These are phyloP conservation scores for Colletotrichum graminicola DNA, from an alignment of 2,329 filamentous ascomycete species.

Conservation along the genomic window DNA sequence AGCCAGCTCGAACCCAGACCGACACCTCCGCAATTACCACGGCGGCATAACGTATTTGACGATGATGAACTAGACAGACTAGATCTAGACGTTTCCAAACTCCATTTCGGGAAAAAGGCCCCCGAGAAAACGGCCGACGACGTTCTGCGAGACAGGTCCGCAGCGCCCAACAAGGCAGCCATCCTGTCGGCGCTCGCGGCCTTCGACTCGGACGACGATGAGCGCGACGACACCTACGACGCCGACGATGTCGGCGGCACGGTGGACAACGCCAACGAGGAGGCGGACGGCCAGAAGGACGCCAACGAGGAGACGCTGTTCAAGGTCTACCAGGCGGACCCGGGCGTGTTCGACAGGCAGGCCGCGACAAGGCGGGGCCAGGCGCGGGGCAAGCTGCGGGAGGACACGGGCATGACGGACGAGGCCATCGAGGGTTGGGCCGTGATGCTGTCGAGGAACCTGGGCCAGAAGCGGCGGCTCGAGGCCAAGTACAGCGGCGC, in stretches of 20 bases:
- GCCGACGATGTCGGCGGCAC: constrained; percentile 91
- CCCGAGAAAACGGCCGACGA: constrained; percentile 76
- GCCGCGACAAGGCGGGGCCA: constrained; percentile 75
- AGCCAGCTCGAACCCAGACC: constrained; percentile 66
- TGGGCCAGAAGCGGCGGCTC: constrained; percentile 74
- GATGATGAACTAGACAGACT: constrained; percentile 84
- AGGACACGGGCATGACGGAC: constrained; percentile 89
- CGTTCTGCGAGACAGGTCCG: constrained; percentile 73
- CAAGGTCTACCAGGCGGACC: constrained; percentile 74
- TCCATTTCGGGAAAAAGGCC: constrained; percentile 84
- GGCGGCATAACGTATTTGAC: constrained; percentile 81
- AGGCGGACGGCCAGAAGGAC: constrained; percentile 61
- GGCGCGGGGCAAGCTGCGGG: constrained; percentile 73
- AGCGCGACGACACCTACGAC: constrained; percentile 97
- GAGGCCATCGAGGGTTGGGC: constrained; percentile 96
- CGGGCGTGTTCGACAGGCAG: constrained; percentile 78
- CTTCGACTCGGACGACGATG: constrained; percentile 95
- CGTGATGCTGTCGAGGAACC: constrained; percentile 83
- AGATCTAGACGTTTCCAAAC: constrained; percentile 71
- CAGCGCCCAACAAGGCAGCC: constrained; percentile 81
- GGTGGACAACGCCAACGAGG: constrained; percentile 76
- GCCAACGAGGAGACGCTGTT: constrained; percentile 80
- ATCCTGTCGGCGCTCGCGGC: constrained; percentile 89
- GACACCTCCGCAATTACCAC: constrained; percentile 67
- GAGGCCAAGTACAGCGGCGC: constrained; percentile 73